Conservation (phyloP, 805 yeast species). For the Lipomyces chichibuensis region DNA sequence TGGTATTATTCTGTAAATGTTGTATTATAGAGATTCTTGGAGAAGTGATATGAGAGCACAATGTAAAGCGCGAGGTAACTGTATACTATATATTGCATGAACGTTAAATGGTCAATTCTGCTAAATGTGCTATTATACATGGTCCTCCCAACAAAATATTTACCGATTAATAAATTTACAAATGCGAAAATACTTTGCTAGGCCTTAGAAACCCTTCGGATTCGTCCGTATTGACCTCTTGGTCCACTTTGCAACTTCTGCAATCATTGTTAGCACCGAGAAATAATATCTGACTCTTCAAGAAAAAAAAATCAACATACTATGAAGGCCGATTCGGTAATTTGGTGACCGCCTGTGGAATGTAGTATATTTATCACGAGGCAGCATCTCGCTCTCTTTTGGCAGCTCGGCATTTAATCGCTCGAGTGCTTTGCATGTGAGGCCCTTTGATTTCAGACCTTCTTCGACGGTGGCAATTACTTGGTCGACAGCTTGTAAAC, state of each 20-base stretch:
- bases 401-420: constrained; percentile 56
- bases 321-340: constrained; percentile 85
- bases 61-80: not conserved
- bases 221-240: constrained; percentile 27
- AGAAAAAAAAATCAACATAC: constrained; percentile 15
- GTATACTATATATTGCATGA: not conserved
- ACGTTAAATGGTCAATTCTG: not conserved
- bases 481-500: constrained; percentile 79
- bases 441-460: constrained; percentile 49
- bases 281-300: not conserved
- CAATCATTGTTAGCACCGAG: constrained; percentile 16
- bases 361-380: constrained; percentile 84
- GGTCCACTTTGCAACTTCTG: constrained; percentile 38
- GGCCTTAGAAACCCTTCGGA: constrained; percentile 31
- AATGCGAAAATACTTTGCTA: not conserved
- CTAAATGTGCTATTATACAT: not conserved
- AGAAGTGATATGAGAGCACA: not conserved
- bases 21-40: not conserved
- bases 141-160: not conserved
- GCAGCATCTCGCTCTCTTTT: constrained; percentile 75
- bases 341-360: constrained; percentile 73
- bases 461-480: constrained; percentile 68
- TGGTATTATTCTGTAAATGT: not conserved
- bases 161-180: not conserved
- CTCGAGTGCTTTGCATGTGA: constrained; percentile 29